Evolutionary conservation across 352 stramenopile genomes (phyloP), one percentile per base, ranked within the genome.

Genomic region (Phytophthora megakarya): DNA sequence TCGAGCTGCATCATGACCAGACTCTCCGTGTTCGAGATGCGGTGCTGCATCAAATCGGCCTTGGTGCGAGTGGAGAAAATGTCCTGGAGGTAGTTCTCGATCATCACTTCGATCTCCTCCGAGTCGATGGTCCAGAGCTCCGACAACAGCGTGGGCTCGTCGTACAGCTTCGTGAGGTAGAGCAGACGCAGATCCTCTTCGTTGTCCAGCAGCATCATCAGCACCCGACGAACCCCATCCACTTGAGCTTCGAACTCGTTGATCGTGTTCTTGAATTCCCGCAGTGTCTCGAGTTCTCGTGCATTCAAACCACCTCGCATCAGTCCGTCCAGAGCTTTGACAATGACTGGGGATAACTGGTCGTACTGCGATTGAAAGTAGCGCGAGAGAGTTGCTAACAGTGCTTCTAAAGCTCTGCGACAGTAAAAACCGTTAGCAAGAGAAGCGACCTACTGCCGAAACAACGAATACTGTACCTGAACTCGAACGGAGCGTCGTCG

Each of bases 161-260:
- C 48, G 51, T 88, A 65, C 19, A 88, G 21, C 33, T 75, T 72
- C 4, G 74, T 83, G 9, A 88, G 67, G 30, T 89, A 88, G 33
- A 92, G 62, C 48, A 90, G 42, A 12, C 79, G 80, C 44, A 92
- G 44, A 51, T 90, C 83, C 46, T 88, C 80, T 67, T 92, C 83
- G 52, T 87, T 90, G 54, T 92, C 78, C 15, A 92, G 62, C 5
- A 86, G 55, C 33, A 86, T 79, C 80, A 92, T 90, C 3, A 92
- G 53, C 18, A 77, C 72, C 1, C 83, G 76, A 19, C 83, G 83
- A 23, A 90, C 60, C 12, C 75, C 72, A 25, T 87, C 76, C 32
- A 92, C 80, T 51, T 86, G 80, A 1, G 76, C 72, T 35, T 89
- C 72, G 48, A 90, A 92, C 54, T 92, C 83, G 64, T 90, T 83